Conservation (phyloP, 768 basidiomycete genomes). For the Mycena pura region DNA sequence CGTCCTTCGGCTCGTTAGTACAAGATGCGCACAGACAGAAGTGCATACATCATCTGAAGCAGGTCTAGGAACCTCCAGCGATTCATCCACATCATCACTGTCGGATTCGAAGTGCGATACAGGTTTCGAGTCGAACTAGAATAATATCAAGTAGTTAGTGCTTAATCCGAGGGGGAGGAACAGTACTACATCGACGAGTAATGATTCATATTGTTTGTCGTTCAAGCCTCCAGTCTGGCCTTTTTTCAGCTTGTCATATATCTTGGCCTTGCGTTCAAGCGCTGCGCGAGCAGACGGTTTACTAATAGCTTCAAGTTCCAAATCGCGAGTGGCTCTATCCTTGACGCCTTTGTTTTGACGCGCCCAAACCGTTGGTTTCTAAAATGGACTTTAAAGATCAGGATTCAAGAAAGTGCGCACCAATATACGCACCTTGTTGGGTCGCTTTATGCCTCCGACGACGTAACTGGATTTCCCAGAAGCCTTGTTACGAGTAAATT, state of each 20-base stretch:
- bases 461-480: constrained; percentile 59
- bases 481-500: constrained; percentile 64
- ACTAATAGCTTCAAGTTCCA: constrained; percentile 73
- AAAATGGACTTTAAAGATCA: background rate
- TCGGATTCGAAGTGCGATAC: constrained; percentile 63
- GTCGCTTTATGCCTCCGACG: constrained; percentile 67
- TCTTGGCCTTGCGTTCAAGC: constrained; percentile 78
- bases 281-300: constrained; percentile 70
- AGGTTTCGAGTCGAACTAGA: constrained; percentile 71
- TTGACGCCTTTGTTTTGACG: constrained; percentile 79
- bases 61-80: constrained; percentile 62
- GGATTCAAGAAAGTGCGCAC: background rate
- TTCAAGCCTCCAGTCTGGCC: constrained; percentile 81
- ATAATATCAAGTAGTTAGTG: no score
- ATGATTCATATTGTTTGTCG: constrained; percentile 73
- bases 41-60: constrained; percentile 48
- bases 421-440: constrained; percentile 65
- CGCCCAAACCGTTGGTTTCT: constrained; percentile 84
- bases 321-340: constrained; percentile 67
- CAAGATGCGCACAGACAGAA: background rate
- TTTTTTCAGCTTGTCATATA: constrained; percentile 79
- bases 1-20: constrained; percentile 41
- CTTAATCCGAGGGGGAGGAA: background rate
- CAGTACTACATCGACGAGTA: constrained; percentile 74
- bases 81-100: constrained; percentile 82